A percentile compares a stretch with the other conserved stretches of the same genome.
Evolutionary conservation across 345 rosid genomes (phyloP).

Genomic region (Corchorus capsularis): DNA sequence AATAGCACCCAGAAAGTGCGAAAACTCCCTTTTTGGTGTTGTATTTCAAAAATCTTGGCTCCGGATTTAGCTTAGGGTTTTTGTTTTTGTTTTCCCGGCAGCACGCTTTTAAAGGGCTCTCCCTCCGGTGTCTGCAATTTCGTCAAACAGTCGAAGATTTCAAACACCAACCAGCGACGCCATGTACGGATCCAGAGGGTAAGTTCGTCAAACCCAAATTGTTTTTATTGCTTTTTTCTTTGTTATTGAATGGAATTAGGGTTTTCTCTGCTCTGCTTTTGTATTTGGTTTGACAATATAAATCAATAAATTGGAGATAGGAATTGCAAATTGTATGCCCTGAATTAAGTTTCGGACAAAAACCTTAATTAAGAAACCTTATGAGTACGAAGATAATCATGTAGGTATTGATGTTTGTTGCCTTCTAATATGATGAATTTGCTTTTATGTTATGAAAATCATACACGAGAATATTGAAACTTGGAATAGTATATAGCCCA

Average conservation of each 20-base stretch:
- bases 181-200: slow-evolving; percentile 26
- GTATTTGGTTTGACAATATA: neutral
- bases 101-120: neutral
- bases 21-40: neutral
- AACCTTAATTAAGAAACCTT: neutral
- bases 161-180: neutral
- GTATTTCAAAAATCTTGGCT: neutral
- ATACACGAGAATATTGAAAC: neutral
- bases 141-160: neutral
- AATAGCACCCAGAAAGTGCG: neutral
- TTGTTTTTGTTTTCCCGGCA: neutral
- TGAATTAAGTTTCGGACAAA: neutral
- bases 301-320: neutral
- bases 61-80: neutral
- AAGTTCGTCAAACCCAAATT: slow-evolving; percentile 2
- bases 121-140: neutral
- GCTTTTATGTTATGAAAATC: slow-evolving; percentile 4
- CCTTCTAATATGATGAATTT: neutral
- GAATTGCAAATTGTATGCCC: neutral
- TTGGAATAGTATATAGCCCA: neutral
- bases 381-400: neutral
- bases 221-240: neutral
- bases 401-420: neutral
- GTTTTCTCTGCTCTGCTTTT: slow-evolving; percentile 7
- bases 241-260: slow-evolving; percentile 2